Base-by-base conservation (phyloP, 345 rosid genomes). In the Citrus hindsii region DNA sequence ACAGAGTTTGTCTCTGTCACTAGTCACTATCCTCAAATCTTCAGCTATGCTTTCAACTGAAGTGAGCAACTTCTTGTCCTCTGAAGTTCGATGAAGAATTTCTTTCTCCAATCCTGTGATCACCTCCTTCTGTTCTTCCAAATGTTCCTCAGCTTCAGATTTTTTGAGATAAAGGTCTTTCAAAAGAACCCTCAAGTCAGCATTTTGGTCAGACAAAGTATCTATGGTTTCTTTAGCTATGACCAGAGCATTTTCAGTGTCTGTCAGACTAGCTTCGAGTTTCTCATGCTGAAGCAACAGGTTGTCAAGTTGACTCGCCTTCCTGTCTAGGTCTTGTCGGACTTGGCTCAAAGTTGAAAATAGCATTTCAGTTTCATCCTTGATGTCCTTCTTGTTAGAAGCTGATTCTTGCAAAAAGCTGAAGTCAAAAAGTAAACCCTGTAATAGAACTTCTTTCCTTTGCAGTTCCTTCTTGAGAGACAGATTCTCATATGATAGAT, bases 371-470 rank as follows among this genome's bases (percentile, higher is more conserved):
- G 89, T 85, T 88, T 93, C 93, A 83, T 92, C 93, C 87, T 88
- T 90, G 48, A 88, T 78, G 32, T 93, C 94, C 81, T 85, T 91
- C 67, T 81, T 86, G 72, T 83, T 83, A 59, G 98, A 92, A 81
- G 93, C 90, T n/a, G 93, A 87, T 87, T 95, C 98, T 79, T 95
- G 98, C 81, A 95, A 84, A 83, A 95, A 87, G 85, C 90, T 85
- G 79, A 95, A 87, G 87, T 95, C 98, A 84, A 95, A 95, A 81
- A 91, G 92, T 87, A 95, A 84, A 79, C 98, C 98, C 84, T 91
- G 90, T 75, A 92, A 81, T 74, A 92, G 79, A 79, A 86, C 80
- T 80, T 93, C 92, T 84, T 92, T 95, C 82, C 98, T 91, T 80
- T 90, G 88, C 83, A 95, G 67, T 85, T 92, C 94, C 76, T 86